These are phyloP conservation scores for Colletotrichum kahawae DNA, from an alignment of 2,329 filamentous ascomycete species.

Conservation along the genomic window DNA sequence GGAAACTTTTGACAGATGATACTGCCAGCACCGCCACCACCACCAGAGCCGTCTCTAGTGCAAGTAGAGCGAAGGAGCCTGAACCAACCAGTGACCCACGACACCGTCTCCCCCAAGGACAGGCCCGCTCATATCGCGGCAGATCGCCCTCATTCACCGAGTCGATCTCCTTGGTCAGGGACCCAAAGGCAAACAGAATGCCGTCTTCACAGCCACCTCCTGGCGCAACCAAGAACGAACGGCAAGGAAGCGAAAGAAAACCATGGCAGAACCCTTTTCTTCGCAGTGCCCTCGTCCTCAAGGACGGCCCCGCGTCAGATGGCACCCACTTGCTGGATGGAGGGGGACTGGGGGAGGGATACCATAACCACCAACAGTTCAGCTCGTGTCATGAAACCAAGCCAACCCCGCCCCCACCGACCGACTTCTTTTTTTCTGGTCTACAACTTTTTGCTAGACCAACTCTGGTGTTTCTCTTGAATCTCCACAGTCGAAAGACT, in stretches of 20 bases:
- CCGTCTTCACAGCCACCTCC: slow-evolving; percentile 14
- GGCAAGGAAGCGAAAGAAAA: not conserved
- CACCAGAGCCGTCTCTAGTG: not conserved
- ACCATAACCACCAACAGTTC: not conserved
- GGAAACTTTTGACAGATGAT: not conserved
- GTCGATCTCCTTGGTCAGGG: not conserved
- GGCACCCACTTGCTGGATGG: not conserved
- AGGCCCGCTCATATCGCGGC: not conserved
- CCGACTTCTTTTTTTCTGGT: not conserved
- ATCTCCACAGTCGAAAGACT: not conserved
- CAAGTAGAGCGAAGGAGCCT: not conserved
- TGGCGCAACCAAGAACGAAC: not conserved
- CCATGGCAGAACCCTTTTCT: not conserved
- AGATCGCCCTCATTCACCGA: slow-evolving; percentile 5
- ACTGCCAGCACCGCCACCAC: not conserved
- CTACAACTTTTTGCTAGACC: not conserved
- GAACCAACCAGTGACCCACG: not conserved
- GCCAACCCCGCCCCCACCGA: slow-evolving; percentile 2
- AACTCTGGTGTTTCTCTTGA: not conserved
- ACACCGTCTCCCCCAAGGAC: not conserved
- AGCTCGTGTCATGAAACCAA: slow-evolving; percentile 11
- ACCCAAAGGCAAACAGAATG: not conserved
- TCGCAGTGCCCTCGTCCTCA: not conserved
- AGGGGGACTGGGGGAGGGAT: not conserved
- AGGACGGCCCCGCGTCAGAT: not conserved